These are phyloP conservation scores for Skeletonema marinoi DNA, from an alignment of 108 stramenopile genomes.

Conservation along the genomic window DNA sequence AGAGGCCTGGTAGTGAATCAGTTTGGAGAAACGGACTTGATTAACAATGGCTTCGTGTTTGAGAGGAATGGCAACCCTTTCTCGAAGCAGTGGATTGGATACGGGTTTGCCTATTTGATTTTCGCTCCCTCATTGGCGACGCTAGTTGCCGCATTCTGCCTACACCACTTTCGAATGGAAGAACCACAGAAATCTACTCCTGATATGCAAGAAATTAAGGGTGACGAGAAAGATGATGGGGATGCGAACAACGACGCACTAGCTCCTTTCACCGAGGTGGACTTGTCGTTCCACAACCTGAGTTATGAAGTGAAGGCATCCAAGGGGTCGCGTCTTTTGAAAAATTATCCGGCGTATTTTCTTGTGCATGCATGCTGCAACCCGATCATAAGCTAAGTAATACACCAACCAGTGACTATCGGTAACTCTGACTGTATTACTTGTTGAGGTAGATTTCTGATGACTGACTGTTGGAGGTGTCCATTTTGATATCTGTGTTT, in stretches of 20 bases:
- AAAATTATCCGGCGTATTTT: constrained; percentile 30
- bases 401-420: too few species aligned
- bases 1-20: constrained; percentile 40
- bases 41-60: constrained; percentile 47
- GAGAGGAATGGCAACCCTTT: constrained; percentile 27
- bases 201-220: background rate
- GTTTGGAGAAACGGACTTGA: constrained; percentile 47
- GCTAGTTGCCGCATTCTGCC: constrained; percentile 39
- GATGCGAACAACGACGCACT: background rate
- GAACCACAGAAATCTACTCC: constrained; percentile 11
- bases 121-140: constrained; percentile 39
- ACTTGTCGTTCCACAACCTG: constrained; percentile 32
- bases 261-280: constrained; percentile 31
- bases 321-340: constrained; percentile 22
- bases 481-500: too few species aligned
- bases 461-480: too few species aligned
- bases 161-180: constrained; percentile 23
- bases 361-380: background rate
- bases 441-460: too few species aligned
- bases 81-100: constrained; percentile 62
- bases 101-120: constrained; percentile 59
- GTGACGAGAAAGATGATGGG: constrained; percentile 2
- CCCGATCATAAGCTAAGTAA: too few species aligned
- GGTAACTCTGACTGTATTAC: too few species aligned
- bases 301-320: constrained; percentile 44